Evolutionary conservation across 768 basidiomycete genomes (phyloP), one percentile per base, ranked within the genome.

Genomic region (Kwoniella mangroviensis): DNA sequence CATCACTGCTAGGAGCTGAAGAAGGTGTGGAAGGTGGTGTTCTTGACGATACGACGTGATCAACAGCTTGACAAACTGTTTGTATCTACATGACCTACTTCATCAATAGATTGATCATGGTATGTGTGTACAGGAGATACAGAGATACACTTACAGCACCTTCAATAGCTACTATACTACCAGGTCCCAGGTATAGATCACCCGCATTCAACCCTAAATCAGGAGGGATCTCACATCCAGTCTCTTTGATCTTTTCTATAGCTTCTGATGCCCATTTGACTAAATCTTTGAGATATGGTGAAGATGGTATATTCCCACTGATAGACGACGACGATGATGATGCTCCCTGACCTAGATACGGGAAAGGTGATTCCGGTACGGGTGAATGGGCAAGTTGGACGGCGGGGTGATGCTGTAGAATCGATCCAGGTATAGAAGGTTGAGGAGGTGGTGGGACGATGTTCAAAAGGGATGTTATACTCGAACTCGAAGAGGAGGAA

Each of bases 41-140:
- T n/a, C 56, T 61, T 21, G 70, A 77, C 72, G 34, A 24, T 53
- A 61, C 28, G 51, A 94, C 87, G 1, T 81, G 83, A 67, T 98
- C 94, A 0, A 98, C 90, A 0, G 93, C 94, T 83, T 96, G 90
- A 81, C 92, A 94, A 0, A 93, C 88, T 5, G 79, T 81, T 63
- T 81, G 79, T 7, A 82, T 71, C 81, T 79, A 40, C 34, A 34
- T 34, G 34, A 1, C 6, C 34, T 7, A 34, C 6, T 34, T 34
- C 34, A 34, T 34, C 34, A 34, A 34, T 34, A 5, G 0, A 34
- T 34, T 34, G 34, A 34, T 34, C 55, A 10, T 49, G 45, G 3
- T 0, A 6, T 22, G 52, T 55, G 26, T 26, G 4, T 55, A 15
- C 21, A 54, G 34, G 22, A 49, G 13, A 49, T 19, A n/a, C 22